A percentile compares a stretch with the other conserved stretches of the same genome.
These are phyloP conservation scores for Echium plantagineum DNA, from an alignment of 257 asterid species.

Conservation along the genomic window DNA sequence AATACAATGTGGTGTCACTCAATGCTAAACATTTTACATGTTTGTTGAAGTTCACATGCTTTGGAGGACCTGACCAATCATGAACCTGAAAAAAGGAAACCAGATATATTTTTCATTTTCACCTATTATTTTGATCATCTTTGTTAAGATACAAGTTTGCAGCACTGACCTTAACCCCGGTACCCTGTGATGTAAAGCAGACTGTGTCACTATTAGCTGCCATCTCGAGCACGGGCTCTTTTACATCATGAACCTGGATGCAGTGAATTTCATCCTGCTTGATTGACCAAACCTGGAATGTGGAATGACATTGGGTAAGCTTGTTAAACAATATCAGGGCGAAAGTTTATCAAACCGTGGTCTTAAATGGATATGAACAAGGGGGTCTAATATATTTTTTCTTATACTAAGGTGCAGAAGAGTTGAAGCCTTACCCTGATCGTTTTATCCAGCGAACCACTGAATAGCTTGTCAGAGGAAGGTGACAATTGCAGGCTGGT, in stretches of 20 bases:
- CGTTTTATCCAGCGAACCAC: conserved; percentile 79
- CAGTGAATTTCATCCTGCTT: conserved; percentile 71
- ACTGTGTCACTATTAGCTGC: conserved; percentile 45
- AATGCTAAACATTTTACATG: conserved; percentile 47
- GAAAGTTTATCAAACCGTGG: neutral
- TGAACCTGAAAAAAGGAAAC: conserved; percentile 36
- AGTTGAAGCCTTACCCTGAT: conserved; percentile 38
- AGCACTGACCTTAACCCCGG: conserved; percentile 59
- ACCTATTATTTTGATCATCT: no score
- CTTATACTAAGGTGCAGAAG: no score
- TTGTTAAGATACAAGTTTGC: neutral
- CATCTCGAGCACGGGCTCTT: conserved; percentile 46
- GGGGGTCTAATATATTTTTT: no score
- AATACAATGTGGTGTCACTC: conserved; percentile 52
- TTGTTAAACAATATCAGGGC: neutral
- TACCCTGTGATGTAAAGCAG: conserved; percentile 56
- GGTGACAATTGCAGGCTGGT: conserved; percentile 53
- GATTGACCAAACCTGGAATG: conserved; percentile 58
- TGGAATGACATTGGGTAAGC: neutral
- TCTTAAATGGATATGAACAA: no score
- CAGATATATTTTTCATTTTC: neutral
- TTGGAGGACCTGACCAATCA: conserved; percentile 61
- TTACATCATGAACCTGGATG: conserved; percentile 67
- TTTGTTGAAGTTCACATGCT: conserved; percentile 51
- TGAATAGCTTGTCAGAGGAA: conserved; percentile 46